Percentiles rank a stretch among this genome's conserved stretches.
Evolutionary conservation across 2,329 filamentous ascomycete species (phyloP).

Genomic region (Paecilomyces variotii): DNA sequence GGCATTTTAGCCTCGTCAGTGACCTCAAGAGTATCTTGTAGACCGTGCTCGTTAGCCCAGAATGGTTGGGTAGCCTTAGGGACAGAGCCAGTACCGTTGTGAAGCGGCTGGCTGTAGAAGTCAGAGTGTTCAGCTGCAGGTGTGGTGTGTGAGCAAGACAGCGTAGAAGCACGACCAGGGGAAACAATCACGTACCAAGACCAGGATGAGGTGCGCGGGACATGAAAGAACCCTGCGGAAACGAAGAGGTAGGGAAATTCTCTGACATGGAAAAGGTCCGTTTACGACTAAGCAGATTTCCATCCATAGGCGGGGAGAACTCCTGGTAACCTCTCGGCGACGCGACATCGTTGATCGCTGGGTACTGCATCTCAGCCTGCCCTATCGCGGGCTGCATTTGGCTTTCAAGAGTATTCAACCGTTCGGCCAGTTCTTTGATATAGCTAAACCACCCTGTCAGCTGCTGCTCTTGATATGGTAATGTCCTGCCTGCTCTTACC

Average conservation of each 20-base stretch:
- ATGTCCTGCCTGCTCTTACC: slow-evolving; percentile 41
- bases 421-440: slow-evolving; percentile 83
- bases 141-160: slow-evolving; percentile 2
- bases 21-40: slow-evolving; percentile 24
- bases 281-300: slow-evolving; percentile 35
- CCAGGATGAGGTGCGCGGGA: slow-evolving; percentile 25
- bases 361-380: slow-evolving; percentile 35
- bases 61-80: slow-evolving; percentile 31
- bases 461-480: slow-evolving; percentile 3
- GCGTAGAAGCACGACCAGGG: background rate
- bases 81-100: slow-evolving; percentile 27
- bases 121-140: slow-evolving; percentile 7
- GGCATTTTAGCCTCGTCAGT: slow-evolving; percentile 23
- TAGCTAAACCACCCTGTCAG: slow-evolving; percentile 48
- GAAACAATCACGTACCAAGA: slow-evolving; percentile 19
- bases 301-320: slow-evolving; percentile 45
- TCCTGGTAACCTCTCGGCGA: slow-evolving; percentile 42
- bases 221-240: slow-evolving; percentile 32
- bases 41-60: slow-evolving; percentile 28
- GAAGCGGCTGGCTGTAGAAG: slow-evolving; percentile 7
- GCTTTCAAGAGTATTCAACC: slow-evolving; percentile 73
- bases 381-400: slow-evolving; percentile 49
- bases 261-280: slow-evolving; percentile 44
- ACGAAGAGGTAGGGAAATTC: slow-evolving; percentile 34
- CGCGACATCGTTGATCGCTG: slow-evolving; percentile 34